Evolutionary conservation across 2,329 filamentous ascomycete genomes (phyloP), one percentile per base, ranked within the genome.

Genomic region (Fulvia fulva): DNA sequence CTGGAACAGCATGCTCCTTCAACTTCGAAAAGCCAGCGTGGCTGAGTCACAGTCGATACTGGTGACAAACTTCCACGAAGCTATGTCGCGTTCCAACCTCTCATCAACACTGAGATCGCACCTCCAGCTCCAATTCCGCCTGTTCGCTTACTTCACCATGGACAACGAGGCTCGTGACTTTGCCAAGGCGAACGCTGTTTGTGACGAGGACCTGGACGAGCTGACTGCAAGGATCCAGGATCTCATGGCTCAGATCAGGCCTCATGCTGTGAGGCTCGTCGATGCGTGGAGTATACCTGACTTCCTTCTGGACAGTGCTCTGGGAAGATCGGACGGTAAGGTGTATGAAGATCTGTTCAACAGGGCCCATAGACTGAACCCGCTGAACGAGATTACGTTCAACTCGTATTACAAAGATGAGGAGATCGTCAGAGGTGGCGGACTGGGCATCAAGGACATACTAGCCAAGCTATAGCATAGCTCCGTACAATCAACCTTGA

Each of bases 291-390:
- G 74, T 53, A 75, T 82, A 34, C 80, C 80, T 0, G 80, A 82
- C 65, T 83, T 76, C 61, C 61, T 82, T 52, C 72, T 82, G 0
- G 76, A 82, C 52, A 81, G 78, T 66, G 78, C 80, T 5, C 66
- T 83, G 41, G 80, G 80, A 0, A 70, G 79, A 45, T 78, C 74
- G 56, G 80, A 83, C 65, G 80, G 81, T 1, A 77, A 74, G 52
- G 80, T 82, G 6, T 83, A 83, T 62, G 81, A 83, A 64, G 78
- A 81, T 56, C 65, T 82, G 44, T 83, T 76, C 59, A 74, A 81
- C 56, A 72, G 77, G 53, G 80, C 80, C 3, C 80, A 82, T 71
- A 69, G 76, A 47, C 66, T 77, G 62, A 82, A 82, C 67, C 80
- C 80, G 9, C 60, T 83, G 63, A 82, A 83, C 58, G 68, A 69